These are phyloP conservation scores for Nannizzia gypsea DNA, from an alignment of 2,329 filamentous ascomycete species.

Conservation along the genomic window DNA sequence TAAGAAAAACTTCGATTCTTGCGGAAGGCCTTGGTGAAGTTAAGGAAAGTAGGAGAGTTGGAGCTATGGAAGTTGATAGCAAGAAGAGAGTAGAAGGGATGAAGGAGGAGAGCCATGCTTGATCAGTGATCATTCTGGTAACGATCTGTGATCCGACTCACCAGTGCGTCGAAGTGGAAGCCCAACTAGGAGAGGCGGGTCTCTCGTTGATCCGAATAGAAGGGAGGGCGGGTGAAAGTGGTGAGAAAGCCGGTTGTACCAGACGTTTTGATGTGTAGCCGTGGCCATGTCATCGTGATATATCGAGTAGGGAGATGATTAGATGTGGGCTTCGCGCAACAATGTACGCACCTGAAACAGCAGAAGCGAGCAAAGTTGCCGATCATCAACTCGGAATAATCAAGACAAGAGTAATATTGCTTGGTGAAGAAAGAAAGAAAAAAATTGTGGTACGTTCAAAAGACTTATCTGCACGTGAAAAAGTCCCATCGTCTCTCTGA, in stretches of 20 bases:
- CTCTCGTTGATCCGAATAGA: background rate
- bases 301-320: background rate
- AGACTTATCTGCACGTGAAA: conserved; percentile 5
- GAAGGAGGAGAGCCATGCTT: background rate
- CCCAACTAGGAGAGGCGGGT: background rate
- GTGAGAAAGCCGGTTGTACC: background rate
- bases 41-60: background rate
- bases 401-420: conserved; percentile 7
- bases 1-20: background rate
- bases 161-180: conserved; percentile 13
- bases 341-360: conserved; percentile 3
- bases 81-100: background rate
- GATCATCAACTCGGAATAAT: conserved; percentile 13
- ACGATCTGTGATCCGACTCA: conserved; percentile 20
- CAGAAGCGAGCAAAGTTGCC: conserved; percentile 10
- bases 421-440: background rate
- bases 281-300: background rate
- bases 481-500: background rate
- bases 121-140: conserved; percentile 13
- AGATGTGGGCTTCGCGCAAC: background rate
- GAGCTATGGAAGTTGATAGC: background rate
- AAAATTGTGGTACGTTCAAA: conserved; percentile 4
- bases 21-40: background rate
- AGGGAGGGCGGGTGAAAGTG: background rate
- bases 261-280: background rate